Conservation (phyloP, 257 asterid species). For the Jacaranda mimosifolia region DNA sequence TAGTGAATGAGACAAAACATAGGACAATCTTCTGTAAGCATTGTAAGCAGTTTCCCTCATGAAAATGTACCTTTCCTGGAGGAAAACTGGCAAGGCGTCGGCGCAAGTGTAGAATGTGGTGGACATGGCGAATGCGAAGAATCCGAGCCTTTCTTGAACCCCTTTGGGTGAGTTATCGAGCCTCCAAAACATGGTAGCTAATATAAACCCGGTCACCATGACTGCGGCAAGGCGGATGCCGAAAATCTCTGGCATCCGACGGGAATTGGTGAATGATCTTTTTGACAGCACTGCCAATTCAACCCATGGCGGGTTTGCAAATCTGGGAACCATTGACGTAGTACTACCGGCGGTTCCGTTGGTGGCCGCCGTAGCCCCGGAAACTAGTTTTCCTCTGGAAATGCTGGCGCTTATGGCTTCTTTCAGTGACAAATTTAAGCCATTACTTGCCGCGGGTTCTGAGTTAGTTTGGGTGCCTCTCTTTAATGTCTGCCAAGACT, state of each 20-base stretch:
- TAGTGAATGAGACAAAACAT: conserved; percentile 14
- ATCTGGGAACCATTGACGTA: not conserved
- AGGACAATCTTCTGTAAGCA: conserved; percentile 24
- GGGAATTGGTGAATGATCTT: conserved; percentile 4
- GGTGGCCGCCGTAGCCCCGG: conserved; percentile 55
- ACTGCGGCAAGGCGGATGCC: conserved; percentile 1
- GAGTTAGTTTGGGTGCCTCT: conserved; percentile 1
- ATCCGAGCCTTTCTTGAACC: conserved; percentile 24
- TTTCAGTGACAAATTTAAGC: conserved; percentile 52
- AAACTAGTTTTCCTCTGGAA: conserved; percentile 78
- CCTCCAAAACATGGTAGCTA: conserved; percentile 27
- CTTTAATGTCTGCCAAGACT: conserved; percentile 59
- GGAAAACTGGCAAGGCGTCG: conserved; percentile 24
- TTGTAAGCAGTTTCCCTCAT: conserved; percentile 26
- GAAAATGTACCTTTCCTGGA: conserved; percentile 29
- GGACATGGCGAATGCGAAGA: conserved; percentile 29
- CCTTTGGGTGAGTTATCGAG: conserved; percentile 31
- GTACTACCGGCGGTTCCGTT: not conserved
- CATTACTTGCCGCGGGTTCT: not conserved
- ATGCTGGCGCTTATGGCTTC: conserved; percentile 79
- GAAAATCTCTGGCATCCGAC: conserved; percentile 19
- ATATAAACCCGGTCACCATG: conserved; percentile 23
- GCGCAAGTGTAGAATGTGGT: conserved; percentile 27
- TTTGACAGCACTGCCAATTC: conserved; percentile 3
- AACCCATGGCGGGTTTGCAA: conserved; percentile 23